A percentile compares a stretch with the other conserved stretches of the same genome.
phyloP scores from a whole-genome alignment of 768 basidiomycete genomes.

The Xerocomellus amylosporus region DNA sequence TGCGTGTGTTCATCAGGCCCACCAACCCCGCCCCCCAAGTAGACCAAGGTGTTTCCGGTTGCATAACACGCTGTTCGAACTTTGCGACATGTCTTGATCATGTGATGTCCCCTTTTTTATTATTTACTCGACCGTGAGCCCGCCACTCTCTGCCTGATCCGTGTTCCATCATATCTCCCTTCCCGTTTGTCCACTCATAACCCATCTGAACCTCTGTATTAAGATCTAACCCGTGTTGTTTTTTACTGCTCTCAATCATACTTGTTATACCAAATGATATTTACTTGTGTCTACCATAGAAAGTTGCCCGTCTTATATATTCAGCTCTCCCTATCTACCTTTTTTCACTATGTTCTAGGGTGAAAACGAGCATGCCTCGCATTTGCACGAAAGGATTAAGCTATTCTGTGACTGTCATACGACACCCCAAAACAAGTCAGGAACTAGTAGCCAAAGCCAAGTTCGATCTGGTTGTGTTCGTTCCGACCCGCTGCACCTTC shows the following conservation, averaged over 20 bases:
- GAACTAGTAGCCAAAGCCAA: neutral
- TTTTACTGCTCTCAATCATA: neutral
- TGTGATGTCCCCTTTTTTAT: slow-evolving; percentile 1
- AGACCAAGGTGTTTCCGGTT: neutral
- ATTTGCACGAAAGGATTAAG: no score
- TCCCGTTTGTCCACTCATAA: neutral
- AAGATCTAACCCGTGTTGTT: neutral
- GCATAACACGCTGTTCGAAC: neutral
- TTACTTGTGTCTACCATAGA: neutral
- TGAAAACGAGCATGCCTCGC: no score
- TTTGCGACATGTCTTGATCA: neutral
- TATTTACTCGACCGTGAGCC: neutral
- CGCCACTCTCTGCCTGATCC: neutral
- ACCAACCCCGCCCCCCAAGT: slow-evolving; percentile 47
- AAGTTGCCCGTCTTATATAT: no score
- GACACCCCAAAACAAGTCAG: neutral
- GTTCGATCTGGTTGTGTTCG: neutral
- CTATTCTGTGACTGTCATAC: neutral
- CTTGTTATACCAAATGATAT: neutral
- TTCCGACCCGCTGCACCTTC: neutral
- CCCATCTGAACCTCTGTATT: neutral
- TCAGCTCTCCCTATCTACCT: neutral
- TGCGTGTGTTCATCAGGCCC: slow-evolving; percentile 33
- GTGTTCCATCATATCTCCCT: neutral
- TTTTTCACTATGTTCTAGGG: neutral